Conservation (phyloP, 176 grass and related monocot species). For the Carex myosuroides region DNA sequence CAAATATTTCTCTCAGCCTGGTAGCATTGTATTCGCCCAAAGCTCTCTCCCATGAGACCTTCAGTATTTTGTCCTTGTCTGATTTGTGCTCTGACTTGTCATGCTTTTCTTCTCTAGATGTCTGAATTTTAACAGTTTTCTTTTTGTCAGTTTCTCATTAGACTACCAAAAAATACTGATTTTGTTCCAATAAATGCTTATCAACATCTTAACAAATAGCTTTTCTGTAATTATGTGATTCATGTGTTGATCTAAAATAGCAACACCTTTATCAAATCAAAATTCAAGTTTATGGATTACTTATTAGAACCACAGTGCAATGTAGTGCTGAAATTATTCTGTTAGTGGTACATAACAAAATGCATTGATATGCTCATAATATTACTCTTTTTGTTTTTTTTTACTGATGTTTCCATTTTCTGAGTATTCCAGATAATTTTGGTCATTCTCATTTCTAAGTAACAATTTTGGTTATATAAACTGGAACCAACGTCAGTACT, state of each 20-base stretch:
- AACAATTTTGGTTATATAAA: not conserved
- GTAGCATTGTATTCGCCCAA: slow-evolving; percentile 52
- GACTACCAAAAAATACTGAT: not conserved
- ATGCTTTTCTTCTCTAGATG: slow-evolving; percentile 26
- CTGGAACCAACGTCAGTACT: not conserved
- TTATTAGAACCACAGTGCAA: not conserved
- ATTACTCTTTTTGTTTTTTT: not conserved
- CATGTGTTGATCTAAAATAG: not conserved
- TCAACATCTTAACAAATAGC: not conserved
- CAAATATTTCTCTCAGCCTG: slow-evolving; percentile 61
- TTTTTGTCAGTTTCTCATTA: not conserved
- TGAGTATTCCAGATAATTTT: not conserved
- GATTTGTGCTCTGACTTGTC: slow-evolving; percentile 28
- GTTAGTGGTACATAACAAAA: not conserved
- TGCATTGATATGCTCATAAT: not conserved
- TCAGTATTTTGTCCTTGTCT: slow-evolving; percentile 57
- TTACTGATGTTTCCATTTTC: not conserved
- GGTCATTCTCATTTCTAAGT: not conserved
- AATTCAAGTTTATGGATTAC: not conserved
- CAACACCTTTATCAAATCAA: not conserved
- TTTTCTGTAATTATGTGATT: not conserved
- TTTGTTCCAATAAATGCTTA: not conserved
- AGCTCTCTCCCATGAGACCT: slow-evolving; percentile 81
- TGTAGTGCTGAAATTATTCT: not conserved
- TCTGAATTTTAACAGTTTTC: slow-evolving; percentile 14